Conservation (phyloP, 2,329 filamentous ascomycete genomes). For the Trichoderma hamatum region DNA sequence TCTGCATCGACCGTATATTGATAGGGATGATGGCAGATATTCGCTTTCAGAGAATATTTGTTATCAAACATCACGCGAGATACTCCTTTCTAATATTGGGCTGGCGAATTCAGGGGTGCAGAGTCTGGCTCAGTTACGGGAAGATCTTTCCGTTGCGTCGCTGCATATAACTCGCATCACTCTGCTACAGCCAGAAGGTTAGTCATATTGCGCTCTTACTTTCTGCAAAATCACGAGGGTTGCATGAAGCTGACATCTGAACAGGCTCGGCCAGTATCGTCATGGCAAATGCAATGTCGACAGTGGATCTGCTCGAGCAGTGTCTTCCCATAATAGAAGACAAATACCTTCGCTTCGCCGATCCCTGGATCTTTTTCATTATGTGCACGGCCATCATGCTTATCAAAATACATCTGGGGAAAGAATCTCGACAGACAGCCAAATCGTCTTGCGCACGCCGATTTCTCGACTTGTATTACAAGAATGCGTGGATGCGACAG, state of each 20-base stretch:
- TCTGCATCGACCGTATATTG: conserved; percentile 1
- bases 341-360: neutral
- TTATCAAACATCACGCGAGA: conserved; percentile 17
- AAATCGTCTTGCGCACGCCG: conserved; percentile 9
- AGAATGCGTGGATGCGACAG: conserved; percentile 20
- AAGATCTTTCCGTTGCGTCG: conserved; percentile 10
- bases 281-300: conserved; percentile 13
- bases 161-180: conserved; percentile 18
- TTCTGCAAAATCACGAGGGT: neutral
- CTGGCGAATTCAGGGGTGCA: neutral
- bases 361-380: conserved; percentile 21
- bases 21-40: conserved; percentile 15
- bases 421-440: conserved; percentile 13
- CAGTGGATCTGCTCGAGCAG: conserved; percentile 6
- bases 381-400: conserved; percentile 19
- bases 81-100: neutral
- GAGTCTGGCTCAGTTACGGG: conserved; percentile 2
- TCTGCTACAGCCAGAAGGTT: conserved; percentile 11
- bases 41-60: conserved; percentile 13
- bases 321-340: conserved; percentile 17
- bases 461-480: conserved; percentile 18
- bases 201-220: neutral
- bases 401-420: conserved; percentile 12
- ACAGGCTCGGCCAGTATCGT: neutral
- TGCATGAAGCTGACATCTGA: neutral